These are phyloP conservation scores for Earliella scabrosa DNA, from an alignment of 1,284 basidiomycete genomes.

Conservation along the genomic window DNA sequence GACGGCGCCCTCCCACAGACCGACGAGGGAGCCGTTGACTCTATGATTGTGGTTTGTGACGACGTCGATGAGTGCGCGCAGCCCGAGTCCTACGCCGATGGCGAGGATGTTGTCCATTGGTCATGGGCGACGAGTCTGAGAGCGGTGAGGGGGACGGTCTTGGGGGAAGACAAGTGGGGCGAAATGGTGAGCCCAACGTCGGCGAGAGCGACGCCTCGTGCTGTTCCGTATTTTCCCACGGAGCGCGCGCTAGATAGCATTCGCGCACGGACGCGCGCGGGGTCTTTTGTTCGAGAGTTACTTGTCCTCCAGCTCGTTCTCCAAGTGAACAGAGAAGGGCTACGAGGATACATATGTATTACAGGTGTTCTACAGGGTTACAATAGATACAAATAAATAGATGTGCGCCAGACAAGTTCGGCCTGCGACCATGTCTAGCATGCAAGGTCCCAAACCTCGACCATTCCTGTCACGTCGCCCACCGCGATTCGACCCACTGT, in stretches of 20 bases:
- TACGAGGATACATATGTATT: too few species aligned
- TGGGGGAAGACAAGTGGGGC: constrained; percentile 1
- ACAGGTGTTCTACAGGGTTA: too few species aligned
- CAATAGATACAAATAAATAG: neutral
- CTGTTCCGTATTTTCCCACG: constrained; percentile 17
- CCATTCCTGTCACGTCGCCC: constrained; percentile 38
- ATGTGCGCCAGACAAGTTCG: neutral
- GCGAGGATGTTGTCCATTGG: constrained; percentile 43
- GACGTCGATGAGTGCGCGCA: constrained; percentile 39
- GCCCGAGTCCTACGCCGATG: constrained; percentile 41
- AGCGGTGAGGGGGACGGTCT: neutral
- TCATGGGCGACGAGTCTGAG: constrained; percentile 24
- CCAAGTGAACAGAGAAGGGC: too few species aligned
- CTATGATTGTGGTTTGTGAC: constrained; percentile 52
- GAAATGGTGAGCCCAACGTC: constrained; percentile 12
- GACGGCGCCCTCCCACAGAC: constrained; percentile 77
- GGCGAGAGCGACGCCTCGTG: constrained; percentile 14
- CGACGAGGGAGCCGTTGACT: constrained; percentile 60
- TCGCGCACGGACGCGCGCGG: constrained; percentile 6
- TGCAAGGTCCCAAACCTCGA: constrained; percentile 41
- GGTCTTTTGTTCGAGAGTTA: too few species aligned
- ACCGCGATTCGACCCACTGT: constrained; percentile 41
- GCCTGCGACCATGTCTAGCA: constrained; percentile 18
- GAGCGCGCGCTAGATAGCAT: neutral
- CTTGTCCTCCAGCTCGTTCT: too few species aligned